Base-by-base conservation (phyloP, 139 green algal genomes). In the Pseudopediastrum boryanum region DNA sequence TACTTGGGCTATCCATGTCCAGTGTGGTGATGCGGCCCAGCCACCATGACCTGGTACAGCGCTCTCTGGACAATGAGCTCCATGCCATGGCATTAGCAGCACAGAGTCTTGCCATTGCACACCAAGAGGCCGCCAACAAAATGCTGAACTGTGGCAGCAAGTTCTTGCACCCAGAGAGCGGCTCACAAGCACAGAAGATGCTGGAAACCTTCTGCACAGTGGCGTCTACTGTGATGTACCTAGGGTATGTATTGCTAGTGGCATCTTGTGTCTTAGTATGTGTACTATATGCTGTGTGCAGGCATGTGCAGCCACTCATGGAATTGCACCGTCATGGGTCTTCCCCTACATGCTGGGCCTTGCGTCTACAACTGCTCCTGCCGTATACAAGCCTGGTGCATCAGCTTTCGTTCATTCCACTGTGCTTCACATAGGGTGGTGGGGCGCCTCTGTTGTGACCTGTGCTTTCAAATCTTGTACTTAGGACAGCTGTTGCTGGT, bases 81-180 rank as follows among this genome's bases (percentile, higher is more conserved):
- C 73, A 80, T 62, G 59, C 73, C 3, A 31, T 80, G 23, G 73
- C 50, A 25, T 46, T 65, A 31, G 73, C 73, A 38, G 59, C 59
- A 43, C 71, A 80, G 59, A 63, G 59, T 44, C 59, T 80, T 42
- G 31, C 59, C 25, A 31, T 80, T 2, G 73, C 73, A 9, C 73
- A 80, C 33, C 73, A 71, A 44, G 31, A 48, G n/a, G 73, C 73
- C 35, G 73, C 73, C 7, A 58, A 80, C 31, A 50, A 51, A 33
- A 46, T 80, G 27, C 43, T 80, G 42, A 62, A 43, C 7, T 72
- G 59, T 71, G 73, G 73, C 44, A 80, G 73, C 73, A 61, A 23
- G 19, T 80, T 80, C 59, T 44, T 80, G 73, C 73, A 80, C 44
- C 73, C 73, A 36, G 73, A 71, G 59, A 44, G 59, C 9, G 58